Conservation (phyloP, 2,329 filamentous ascomycete genomes). For the Kalaharituber pfeilii region DNA sequence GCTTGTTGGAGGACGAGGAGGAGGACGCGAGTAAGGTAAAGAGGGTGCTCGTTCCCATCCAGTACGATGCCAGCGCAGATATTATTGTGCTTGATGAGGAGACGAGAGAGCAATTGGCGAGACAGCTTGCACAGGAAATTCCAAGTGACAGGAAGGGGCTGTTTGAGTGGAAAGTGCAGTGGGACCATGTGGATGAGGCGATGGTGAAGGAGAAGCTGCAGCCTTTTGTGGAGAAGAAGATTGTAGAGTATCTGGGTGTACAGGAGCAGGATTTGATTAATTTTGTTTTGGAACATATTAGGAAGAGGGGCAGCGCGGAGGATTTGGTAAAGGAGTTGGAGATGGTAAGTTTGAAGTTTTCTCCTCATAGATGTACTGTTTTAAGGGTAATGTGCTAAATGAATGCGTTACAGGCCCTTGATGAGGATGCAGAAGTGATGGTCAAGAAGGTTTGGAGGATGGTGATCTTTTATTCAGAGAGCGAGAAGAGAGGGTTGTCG, state of each 20-base stretch:
- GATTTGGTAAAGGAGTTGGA: constrained; percentile 71
- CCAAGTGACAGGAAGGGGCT: constrained; percentile 70
- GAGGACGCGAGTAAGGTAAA: constrained; percentile 51
- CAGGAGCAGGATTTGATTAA: constrained; percentile 93
- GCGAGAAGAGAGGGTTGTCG: constrained; percentile 65
- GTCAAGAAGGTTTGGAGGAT: constrained; percentile 97
- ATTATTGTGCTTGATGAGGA: constrained; percentile 61
- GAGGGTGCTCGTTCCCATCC: constrained; percentile 64
- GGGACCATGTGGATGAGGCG: constrained; percentile 72
- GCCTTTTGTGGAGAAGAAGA: constrained; percentile 95
- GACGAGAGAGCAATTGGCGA: constrained; percentile 53
- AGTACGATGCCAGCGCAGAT: constrained; percentile 50
- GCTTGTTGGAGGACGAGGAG: constrained; percentile 86
- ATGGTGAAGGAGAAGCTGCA: constrained; percentile 71
- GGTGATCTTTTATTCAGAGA: constrained; percentile 94
- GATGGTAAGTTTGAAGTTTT: constrained; percentile 41
- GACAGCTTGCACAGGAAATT: constrained; percentile 74
- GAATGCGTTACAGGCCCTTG: constrained; percentile 45
- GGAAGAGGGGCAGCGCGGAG: constrained; percentile 54
- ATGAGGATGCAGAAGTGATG: constrained; percentile 72
- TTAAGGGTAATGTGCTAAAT: constrained; percentile 1
- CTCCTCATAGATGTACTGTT: constrained; percentile 23
- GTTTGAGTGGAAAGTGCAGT: constrained; percentile 85
- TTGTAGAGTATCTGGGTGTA: constrained; percentile 87
- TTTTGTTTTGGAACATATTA: constrained; percentile 73